Percentiles rank a stretch among this genome's conserved stretches.
Conservation (phyloP, 1,139 yeast genomes). For the Wickerhamomyces sp. region DNA sequence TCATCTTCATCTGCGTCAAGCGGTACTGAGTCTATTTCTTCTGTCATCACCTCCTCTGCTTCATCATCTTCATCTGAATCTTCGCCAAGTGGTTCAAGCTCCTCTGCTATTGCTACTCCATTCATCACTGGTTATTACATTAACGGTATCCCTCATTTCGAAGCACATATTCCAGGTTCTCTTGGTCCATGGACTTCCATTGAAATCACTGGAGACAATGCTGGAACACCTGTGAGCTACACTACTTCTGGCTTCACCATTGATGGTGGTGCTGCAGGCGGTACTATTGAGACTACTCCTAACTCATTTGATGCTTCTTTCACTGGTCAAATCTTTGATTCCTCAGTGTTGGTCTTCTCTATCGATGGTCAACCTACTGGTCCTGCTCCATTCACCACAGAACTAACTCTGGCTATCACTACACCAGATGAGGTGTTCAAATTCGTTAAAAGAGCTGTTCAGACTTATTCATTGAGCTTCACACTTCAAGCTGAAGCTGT, state of each 20-base stretch:
- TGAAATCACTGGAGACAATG: background rate
- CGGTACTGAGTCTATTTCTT: no score
- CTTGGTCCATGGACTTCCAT: background rate
- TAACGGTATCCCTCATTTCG: background rate
- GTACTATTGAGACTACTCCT: background rate
- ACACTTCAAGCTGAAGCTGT: slow-evolving; percentile 1
- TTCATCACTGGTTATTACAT: background rate
- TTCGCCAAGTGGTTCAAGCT: no score
- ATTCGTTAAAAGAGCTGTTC: slow-evolving; percentile 4
- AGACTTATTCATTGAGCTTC: background rate
- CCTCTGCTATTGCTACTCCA: background rate
- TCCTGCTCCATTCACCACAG: slow-evolving; percentile 1
- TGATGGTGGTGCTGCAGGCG: slow-evolving; percentile 13
- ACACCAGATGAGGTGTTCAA: slow-evolving; percentile 3
- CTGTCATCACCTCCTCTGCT: background rate
- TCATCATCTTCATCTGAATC: background rate
- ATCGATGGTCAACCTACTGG: background rate
- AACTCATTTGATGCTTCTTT: background rate
- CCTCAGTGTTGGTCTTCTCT: background rate
- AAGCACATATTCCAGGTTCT: background rate
- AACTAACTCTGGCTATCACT: background rate
- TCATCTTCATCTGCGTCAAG: background rate
- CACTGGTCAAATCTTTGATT: background rate
- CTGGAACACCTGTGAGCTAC: background rate
- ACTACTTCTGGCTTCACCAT: slow-evolving; percentile 1